A percentile compares a stretch with the other conserved stretches of the same genome.
phyloP scores from a whole-genome alignment of 441 rosid species.

The Manihot esculenta region DNA sequence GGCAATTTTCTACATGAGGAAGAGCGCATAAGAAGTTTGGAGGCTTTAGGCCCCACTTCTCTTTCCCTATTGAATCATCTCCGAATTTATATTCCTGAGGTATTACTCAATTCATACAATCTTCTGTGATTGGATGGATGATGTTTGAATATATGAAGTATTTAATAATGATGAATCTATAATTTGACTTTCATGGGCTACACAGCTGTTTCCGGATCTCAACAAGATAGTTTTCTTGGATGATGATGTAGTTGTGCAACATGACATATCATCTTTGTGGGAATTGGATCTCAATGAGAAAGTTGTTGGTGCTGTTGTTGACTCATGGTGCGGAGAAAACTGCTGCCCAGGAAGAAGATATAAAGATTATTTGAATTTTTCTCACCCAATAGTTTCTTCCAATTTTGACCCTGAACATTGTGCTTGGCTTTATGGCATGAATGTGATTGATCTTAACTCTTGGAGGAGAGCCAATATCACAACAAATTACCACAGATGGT shows the following conservation, averaged over 20 bases:
- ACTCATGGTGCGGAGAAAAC: constrained; percentile 70
- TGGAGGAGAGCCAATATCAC: constrained; percentile 85
- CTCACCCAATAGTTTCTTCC: constrained; percentile 63
- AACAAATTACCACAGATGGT: constrained; percentile 61
- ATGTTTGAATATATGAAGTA: constrained; percentile 17
- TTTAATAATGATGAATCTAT: constrained; percentile 24
- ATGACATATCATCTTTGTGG: constrained; percentile 80
- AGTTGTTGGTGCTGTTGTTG: constrained; percentile 73
- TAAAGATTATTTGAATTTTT: constrained; percentile 79
- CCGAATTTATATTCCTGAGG: constrained; percentile 79
- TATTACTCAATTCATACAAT: constrained; percentile 28
- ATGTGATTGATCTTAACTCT: constrained; percentile 75
- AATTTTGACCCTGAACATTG: constrained; percentile 56
- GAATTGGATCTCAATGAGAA: constrained; percentile 69
- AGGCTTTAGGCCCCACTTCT: constrained; percentile 60
- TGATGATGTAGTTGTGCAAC: constrained; percentile 88
- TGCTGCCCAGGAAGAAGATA: constrained; percentile 84
- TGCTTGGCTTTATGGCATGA: constrained; percentile 92
- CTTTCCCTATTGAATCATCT: constrained; percentile 80
- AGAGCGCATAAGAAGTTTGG: constrained; percentile 42
- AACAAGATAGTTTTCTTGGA: constrained; percentile 87
- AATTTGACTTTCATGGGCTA: constrained; percentile 35
- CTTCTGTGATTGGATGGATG: constrained; percentile 27
- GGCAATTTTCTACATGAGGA: constrained; percentile 44
- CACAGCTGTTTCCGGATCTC: constrained; percentile 93